phyloP scores from a whole-genome alignment of 2,329 filamentous ascomycete genomes.

The Aspergillus sp. region DNA sequence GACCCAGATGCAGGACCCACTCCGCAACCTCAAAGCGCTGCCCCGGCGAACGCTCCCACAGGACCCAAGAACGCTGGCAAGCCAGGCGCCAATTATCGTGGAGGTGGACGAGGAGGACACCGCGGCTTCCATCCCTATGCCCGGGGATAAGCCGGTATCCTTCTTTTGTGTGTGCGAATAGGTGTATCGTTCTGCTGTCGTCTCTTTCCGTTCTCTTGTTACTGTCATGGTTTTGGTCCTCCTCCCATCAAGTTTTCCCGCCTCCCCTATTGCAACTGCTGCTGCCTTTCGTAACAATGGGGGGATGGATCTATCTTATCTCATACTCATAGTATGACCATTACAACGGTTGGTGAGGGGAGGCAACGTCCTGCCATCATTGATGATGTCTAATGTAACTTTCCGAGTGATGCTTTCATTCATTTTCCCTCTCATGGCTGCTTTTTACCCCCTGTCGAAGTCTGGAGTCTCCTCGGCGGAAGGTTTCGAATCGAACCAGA shows the following conservation, averaged over 20 bases:
- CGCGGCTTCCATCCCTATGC: conserved; percentile 81
- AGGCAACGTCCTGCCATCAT: not conserved
- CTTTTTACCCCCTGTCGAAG: not conserved
- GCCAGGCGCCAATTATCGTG: conserved; percentile 89
- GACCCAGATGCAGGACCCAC: conserved; percentile 41
- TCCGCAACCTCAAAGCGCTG: conserved; percentile 51
- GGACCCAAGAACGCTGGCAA: conserved; percentile 94
- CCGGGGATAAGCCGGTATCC: conserved; percentile 29
- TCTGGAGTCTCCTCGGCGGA: not conserved
- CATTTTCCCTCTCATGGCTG: not conserved
- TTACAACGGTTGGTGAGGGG: not conserved
- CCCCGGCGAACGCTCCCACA: conserved; percentile 83
- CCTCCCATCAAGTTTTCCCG: not conserved
- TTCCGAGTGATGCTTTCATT: conserved; percentile 5
- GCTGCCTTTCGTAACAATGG: not conserved
- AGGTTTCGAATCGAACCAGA: not conserved
- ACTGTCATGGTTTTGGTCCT: conserved; percentile 1
- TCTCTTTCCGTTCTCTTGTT: not conserved
- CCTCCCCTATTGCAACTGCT: not conserved
- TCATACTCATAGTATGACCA: not conserved
- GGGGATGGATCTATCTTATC: not conserved
- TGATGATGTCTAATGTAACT: conserved; percentile 16
- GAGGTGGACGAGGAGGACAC: conserved; percentile 74
- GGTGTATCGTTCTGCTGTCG: not conserved
- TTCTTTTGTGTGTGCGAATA: not conserved